phyloP scores from a whole-genome alignment of 2,329 filamentous ascomycete genomes.

The Pyrenochaeta sp. region DNA sequence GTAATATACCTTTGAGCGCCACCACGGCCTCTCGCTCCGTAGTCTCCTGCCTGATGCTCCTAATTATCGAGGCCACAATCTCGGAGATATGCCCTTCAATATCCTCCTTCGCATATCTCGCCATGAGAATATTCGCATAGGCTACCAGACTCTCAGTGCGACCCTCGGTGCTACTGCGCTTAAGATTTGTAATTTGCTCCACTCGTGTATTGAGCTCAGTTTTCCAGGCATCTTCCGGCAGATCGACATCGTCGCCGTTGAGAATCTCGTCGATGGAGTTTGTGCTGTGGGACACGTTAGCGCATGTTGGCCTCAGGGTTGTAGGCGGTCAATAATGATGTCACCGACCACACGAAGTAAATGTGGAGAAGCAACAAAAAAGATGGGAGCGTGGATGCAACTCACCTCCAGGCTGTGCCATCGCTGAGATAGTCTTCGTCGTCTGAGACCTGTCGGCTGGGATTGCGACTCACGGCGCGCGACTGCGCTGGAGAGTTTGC shows the following conservation, averaged over 20 bases:
- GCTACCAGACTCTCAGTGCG: constrained; percentile 70
- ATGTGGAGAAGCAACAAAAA: constrained; percentile 18
- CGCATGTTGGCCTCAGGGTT: constrained; percentile 16
- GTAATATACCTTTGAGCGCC: constrained; percentile 67
- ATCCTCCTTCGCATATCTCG: constrained; percentile 70
- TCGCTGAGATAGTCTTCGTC: constrained; percentile 70
- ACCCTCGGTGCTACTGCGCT: constrained; percentile 76
- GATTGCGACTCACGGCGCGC: constrained; percentile 53
- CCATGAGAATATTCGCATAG: constrained; percentile 71
- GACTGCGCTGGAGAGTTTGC: constrained; percentile 66
- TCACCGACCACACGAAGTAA: constrained; percentile 23
- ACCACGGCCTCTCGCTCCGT: constrained; percentile 73
- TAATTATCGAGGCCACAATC: constrained; percentile 70
- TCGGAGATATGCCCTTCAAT: constrained; percentile 67
- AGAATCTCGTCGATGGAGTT: constrained; percentile 73
- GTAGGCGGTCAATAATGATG: no score
- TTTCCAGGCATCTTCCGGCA: constrained; percentile 64
- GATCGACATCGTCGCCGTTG: constrained; percentile 57
- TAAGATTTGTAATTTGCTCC: constrained; percentile 76
- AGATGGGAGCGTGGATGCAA: constrained; percentile 11
- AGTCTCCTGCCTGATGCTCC: constrained; percentile 72
- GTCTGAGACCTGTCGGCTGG: constrained; percentile 69
- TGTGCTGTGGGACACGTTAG: constrained; percentile 54
- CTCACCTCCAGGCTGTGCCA: constrained; percentile 65
- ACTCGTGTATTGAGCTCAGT: constrained; percentile 70